Evolutionary conservation across 176 grass and related monocot species (phyloP).

Genomic region (Thalia dealbata): DNA sequence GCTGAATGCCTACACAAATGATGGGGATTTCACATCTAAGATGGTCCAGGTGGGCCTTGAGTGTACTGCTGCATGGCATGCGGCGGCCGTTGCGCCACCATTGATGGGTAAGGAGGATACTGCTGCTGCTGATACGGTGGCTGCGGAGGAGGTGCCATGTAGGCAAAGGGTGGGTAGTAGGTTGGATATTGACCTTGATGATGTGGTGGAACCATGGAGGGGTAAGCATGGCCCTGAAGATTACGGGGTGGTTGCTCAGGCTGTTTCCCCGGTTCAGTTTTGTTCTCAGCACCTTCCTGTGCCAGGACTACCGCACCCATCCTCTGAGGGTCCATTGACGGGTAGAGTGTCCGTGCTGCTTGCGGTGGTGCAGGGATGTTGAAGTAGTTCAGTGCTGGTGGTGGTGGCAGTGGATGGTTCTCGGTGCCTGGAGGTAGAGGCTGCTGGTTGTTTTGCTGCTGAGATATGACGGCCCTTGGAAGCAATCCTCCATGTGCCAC

Average conservation of each 20-base stretch:
- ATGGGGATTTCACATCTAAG: slow-evolving; percentile 23
- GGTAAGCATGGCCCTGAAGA: slow-evolving; percentile 41
- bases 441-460: slow-evolving; percentile 62
- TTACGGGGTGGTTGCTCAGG: slow-evolving; percentile 31
- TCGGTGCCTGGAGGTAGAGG: slow-evolving; percentile 48
- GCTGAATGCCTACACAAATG: too few species aligned
- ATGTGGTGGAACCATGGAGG: slow-evolving; percentile 37
- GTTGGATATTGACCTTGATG: slow-evolving; percentile 59
- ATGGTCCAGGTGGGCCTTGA: slow-evolving; percentile 21
- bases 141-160: slow-evolving; percentile 46
- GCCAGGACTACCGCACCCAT: slow-evolving; percentile 72
- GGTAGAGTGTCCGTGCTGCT: slow-evolving; percentile 48
- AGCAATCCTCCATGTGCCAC: slow-evolving; percentile 69
- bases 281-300: slow-evolving; percentile 37
- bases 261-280: slow-evolving; percentile 26
- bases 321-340: slow-evolving; percentile 92
- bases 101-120: slow-evolving; percentile 54
- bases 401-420: slow-evolving; percentile 27
- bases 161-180: slow-evolving; percentile 52
- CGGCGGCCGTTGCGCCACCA: slow-evolving; percentile 21
- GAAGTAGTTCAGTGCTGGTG: slow-evolving; percentile 7
- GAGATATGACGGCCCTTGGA: slow-evolving; percentile 84
- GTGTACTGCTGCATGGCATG: slow-evolving; percentile 14
- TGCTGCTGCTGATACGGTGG: slow-evolving; percentile 47
- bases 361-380: slow-evolving; percentile 71